Conservation (phyloP, 1,284 basidiomycete species). For the Taiwanofungus camphoratus region DNA sequence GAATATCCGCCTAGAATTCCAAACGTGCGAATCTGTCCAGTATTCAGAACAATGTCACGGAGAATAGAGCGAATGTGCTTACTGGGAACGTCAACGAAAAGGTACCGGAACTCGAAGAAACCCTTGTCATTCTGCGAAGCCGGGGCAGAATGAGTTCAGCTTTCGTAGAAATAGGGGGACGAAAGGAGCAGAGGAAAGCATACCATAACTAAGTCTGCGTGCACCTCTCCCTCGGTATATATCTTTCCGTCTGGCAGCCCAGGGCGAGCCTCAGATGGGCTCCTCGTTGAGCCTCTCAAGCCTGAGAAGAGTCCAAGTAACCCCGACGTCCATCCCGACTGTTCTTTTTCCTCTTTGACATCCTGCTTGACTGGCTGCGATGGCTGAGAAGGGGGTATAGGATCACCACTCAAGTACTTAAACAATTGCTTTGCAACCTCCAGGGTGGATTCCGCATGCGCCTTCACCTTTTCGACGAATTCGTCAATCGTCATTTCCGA, state of each 20-base stretch:
- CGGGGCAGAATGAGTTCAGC: neutral
- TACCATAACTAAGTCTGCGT: conserved; percentile 71
- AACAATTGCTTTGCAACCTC: conserved; percentile 52
- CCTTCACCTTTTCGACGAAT: conserved; percentile 38
- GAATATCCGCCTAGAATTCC: conserved; percentile 63
- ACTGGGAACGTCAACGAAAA: conserved; percentile 78
- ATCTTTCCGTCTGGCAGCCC: conserved; percentile 33
- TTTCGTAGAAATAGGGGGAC: conserved; percentile 3
- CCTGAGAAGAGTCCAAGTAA: conserved; percentile 67
- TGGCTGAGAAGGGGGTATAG: conserved; percentile 32
- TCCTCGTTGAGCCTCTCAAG: conserved; percentile 40
- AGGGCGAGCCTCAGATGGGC: conserved; percentile 25
- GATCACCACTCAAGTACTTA: conserved; percentile 63
- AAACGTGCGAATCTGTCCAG: conserved; percentile 50
- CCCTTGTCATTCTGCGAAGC: conserved; percentile 60
- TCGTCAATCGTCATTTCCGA: conserved; percentile 53
- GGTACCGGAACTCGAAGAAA: conserved; percentile 71
- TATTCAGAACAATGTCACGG: conserved; percentile 8
- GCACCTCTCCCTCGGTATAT: conserved; percentile 74
- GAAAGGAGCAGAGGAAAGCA: conserved; percentile 20
- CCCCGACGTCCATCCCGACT: conserved; percentile 41
- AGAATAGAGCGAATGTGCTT: conserved; percentile 25
- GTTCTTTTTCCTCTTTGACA: conserved; percentile 25
- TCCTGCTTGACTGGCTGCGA: conserved; percentile 20
- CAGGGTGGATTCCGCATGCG: conserved; percentile 32